Conservation (phyloP, 108 stramenopile genomes). For the Schizochytrium sp. region DNA sequence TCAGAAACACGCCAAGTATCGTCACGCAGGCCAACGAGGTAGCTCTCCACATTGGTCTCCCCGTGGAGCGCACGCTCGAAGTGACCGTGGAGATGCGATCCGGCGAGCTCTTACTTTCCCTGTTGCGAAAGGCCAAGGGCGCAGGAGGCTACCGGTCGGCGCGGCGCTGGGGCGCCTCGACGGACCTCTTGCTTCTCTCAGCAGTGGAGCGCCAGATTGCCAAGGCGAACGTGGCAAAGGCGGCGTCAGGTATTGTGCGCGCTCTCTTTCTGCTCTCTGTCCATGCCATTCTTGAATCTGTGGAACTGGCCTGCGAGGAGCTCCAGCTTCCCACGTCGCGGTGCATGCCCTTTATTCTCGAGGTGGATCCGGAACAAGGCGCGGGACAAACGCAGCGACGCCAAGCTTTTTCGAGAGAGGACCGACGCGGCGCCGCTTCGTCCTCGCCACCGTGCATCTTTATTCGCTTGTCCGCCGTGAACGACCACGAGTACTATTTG, state of each 20-base stretch:
- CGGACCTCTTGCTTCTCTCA: not conserved
- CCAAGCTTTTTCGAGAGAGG: not conserved
- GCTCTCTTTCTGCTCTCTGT: not conserved
- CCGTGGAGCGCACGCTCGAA: not conserved
- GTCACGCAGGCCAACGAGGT: not conserved
- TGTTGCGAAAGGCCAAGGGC: not conserved
- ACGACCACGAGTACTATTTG: not conserved
- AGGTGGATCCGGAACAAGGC: no score
- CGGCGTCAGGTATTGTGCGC: not conserved
- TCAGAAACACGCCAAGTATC: not conserved
- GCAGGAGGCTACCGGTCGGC: not conserved
- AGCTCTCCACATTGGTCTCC: not conserved
- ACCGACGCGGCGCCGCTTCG: not conserved
- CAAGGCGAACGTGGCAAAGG: not conserved
- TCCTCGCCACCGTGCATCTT: not conserved
- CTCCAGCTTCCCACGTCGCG: not conserved
- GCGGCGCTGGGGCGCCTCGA: not conserved
- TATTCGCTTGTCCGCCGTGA: not conserved
- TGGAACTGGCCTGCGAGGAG: not conserved
- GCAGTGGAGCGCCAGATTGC: not conserved
- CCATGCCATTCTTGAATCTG: not conserved
- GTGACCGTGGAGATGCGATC: slow-evolving; percentile 5
- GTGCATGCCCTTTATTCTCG: not conserved
- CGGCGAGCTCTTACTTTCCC: not conserved
- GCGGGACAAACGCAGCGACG: no score